Percentiles rank a stretch among this genome's conserved stretches.
Conservation (phyloP, 2,329 filamentous ascomycete genomes). For the Colletotrichum sojae region DNA sequence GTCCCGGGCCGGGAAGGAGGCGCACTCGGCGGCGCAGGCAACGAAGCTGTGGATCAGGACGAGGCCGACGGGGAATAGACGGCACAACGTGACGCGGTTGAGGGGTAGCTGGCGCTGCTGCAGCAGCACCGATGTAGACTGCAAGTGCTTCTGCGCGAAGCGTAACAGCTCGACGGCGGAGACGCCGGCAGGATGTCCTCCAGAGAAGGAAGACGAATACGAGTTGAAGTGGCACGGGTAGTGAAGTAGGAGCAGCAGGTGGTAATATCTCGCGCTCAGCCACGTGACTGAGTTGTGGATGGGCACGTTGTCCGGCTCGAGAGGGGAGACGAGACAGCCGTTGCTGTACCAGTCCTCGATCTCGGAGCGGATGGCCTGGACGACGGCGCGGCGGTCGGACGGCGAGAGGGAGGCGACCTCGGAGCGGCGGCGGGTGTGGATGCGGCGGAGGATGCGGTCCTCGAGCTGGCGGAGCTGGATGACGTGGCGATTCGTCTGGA, state of each 20-base stretch:
- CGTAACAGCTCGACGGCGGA: slow-evolving; percentile 52
- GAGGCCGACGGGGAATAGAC: slow-evolving; percentile 55
- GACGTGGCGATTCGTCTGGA: slow-evolving; percentile 61
- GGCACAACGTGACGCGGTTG: slow-evolving; percentile 58
- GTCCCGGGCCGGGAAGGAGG: slow-evolving; percentile 50
- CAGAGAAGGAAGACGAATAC: slow-evolving; percentile 41
- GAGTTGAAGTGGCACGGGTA: slow-evolving; percentile 59
- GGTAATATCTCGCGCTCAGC: slow-evolving; percentile 60
- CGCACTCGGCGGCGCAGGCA: slow-evolving; percentile 45
- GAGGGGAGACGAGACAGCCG: slow-evolving; percentile 59
- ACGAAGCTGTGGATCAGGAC: slow-evolving; percentile 56
- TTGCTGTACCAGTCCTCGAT: slow-evolving; percentile 64
- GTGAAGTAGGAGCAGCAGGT: slow-evolving; percentile 59
- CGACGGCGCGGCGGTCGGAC: slow-evolving; percentile 50
- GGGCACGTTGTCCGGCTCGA: slow-evolving; percentile 59
- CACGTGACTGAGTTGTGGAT: slow-evolving; percentile 62
- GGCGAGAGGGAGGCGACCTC: slow-evolving; percentile 49
- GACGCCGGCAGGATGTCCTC: slow-evolving; percentile 38
- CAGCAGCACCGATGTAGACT: slow-evolving; percentile 57
- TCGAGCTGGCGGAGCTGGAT: slow-evolving; percentile 61
- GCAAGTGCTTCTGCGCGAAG: slow-evolving; percentile 58
- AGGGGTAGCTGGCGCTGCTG: slow-evolving; percentile 60
- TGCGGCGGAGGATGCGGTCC: slow-evolving; percentile 54
- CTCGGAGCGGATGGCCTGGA: slow-evolving; percentile 54
- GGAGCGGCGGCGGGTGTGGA: slow-evolving; percentile 51